phyloP scores from a whole-genome alignment of 2,329 filamentous ascomycete species.

The Epichloe sp. region DNA sequence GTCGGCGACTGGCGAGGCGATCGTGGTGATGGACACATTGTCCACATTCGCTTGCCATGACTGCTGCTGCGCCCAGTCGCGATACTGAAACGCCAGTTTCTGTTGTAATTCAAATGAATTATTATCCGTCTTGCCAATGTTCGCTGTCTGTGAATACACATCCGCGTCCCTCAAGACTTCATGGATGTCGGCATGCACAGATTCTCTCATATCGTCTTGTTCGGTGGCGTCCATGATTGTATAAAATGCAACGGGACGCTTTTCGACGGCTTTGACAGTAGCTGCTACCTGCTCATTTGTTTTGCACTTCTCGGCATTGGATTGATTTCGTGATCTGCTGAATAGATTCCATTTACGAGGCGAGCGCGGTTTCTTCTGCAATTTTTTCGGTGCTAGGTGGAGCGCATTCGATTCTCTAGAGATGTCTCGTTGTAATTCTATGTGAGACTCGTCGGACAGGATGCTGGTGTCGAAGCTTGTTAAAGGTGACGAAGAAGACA shows the following conservation, averaged over 20 bases:
- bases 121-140: background rate
- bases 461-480: constrained; percentile 45
- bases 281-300: constrained; percentile 29
- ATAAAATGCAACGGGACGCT: constrained; percentile 45
- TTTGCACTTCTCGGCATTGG: constrained; percentile 24
- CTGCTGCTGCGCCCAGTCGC: background rate
- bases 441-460: constrained; percentile 42
- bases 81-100: background rate
- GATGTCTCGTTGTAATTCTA: constrained; percentile 25
- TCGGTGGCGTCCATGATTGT: constrained; percentile 48
- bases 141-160: constrained; percentile 17
- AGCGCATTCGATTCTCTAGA: constrained; percentile 18
- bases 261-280: constrained; percentile 33
- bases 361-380: constrained; percentile 40
- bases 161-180: constrained; percentile 39
- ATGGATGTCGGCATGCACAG: constrained; percentile 25
- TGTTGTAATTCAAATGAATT: background rate
- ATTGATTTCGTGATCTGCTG: constrained; percentile 36
- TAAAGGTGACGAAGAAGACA: constrained; percentile 34
- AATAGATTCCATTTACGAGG: constrained; percentile 54
- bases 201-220: constrained; percentile 37
- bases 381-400: constrained; percentile 33
- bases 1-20: background rate
- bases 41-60: background rate
- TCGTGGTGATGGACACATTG: background rate